These are phyloP conservation scores for Ceratobasidium theobromae DNA, from an alignment of 1,284 basidiomycete species.

Conservation along the genomic window DNA sequence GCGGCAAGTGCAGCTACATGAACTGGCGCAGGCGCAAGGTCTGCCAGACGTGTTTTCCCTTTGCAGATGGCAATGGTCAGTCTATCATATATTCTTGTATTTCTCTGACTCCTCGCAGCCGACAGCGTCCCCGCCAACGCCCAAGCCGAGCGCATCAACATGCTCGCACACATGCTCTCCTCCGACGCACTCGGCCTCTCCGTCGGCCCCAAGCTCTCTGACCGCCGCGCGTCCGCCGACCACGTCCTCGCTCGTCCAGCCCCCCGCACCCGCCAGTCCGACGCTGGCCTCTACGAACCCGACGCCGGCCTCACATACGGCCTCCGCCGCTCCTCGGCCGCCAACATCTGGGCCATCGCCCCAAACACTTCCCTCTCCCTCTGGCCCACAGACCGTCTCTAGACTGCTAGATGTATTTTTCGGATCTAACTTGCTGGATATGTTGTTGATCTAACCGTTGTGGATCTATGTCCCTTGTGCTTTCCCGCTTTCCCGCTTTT, in stretches of 20 bases:
- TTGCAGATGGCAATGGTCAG: slow-evolving; percentile 45
- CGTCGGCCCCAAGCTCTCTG: background rate
- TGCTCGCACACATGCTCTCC: background rate
- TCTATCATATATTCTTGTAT: background rate
- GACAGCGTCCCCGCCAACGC: slow-evolving; percentile 78
- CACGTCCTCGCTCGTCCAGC: background rate
- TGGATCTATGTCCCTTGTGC: background rate
- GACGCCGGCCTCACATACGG: slow-evolving; percentile 21
- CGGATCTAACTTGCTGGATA: background rate
- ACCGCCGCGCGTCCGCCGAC: slow-evolving; percentile 18
- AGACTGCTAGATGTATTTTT: background rate
- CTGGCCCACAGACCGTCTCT: background rate
- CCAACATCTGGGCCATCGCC: slow-evolving; percentile 15
- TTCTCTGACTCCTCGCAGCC: slow-evolving; percentile 39
- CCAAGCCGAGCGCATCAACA: slow-evolving; percentile 70
- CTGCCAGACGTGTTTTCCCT: slow-evolving; percentile 84
- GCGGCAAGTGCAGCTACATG: slow-evolving; percentile 77
- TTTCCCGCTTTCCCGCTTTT: background rate
- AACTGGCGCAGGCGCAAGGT: slow-evolving; percentile 86
- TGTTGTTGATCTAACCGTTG: background rate
- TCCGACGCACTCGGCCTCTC: background rate
- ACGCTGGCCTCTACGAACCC: background rate
- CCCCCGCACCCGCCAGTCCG: slow-evolving; percentile 7
- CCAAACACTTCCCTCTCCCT: background rate
- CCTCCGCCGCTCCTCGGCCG: slow-evolving; percentile 19